Conservation (phyloP, 345 rosid genomes). For the Gossypium sturtianum region DNA sequence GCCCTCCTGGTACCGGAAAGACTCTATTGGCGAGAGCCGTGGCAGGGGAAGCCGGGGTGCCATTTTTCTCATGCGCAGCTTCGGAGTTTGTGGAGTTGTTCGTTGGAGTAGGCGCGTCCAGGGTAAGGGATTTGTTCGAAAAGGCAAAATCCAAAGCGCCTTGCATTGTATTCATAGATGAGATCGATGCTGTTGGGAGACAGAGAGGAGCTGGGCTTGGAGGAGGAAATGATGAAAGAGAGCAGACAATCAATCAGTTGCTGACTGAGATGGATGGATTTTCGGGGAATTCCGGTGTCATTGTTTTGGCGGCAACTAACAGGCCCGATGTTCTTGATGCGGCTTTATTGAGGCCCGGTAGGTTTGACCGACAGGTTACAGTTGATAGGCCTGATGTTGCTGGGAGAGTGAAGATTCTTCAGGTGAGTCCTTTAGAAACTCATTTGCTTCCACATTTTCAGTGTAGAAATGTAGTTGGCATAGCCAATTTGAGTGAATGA, state of each 20-base stretch:
- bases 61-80: constrained; percentile 77
- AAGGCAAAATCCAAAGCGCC: constrained; percentile 84
- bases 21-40: constrained; percentile 80
- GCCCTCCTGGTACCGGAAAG: constrained; percentile 85
- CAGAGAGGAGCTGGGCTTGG: constrained; percentile 96
- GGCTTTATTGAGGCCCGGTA: constrained; percentile 76
- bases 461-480: neutral
- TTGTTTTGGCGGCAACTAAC: constrained; percentile 86
- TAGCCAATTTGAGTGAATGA: neutral
- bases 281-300: constrained; percentile 80
- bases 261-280: constrained; percentile 95
- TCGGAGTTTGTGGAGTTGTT: constrained; percentile 82
- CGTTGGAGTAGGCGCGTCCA: constrained; percentile 86
- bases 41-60: constrained; percentile 84
- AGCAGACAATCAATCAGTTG: constrained; percentile 80
- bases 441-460: neutral
- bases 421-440: constrained; percentile 35
- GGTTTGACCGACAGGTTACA: constrained; percentile 86
- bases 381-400: constrained; percentile 94
- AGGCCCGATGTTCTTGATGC: constrained; percentile 85
- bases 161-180: constrained; percentile 79
- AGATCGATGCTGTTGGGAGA: constrained; percentile 89
- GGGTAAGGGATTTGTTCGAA: constrained; percentile 83
- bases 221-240: constrained; percentile 94
- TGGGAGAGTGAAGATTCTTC: constrained; percentile 85